phyloP scores from a whole-genome alignment of 805 yeast species.

The Zygoascus flipseniorum region DNA sequence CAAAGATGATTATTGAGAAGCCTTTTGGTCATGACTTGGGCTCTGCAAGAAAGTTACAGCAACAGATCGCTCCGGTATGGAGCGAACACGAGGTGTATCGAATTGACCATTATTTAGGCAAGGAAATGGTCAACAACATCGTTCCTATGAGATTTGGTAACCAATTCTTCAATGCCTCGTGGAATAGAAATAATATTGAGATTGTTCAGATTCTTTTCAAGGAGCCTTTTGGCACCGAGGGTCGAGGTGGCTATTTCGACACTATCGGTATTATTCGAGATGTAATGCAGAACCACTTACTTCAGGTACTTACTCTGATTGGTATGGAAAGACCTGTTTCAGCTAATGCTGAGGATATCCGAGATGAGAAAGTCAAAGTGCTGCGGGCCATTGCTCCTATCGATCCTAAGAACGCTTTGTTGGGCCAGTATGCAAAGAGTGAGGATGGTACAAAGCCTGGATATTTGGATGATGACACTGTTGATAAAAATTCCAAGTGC shows the following conservation, averaged over 20 bases:
- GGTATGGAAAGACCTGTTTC: constrained; percentile 95
- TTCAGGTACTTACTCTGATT: constrained; percentile 83
- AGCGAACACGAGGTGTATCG: constrained; percentile 86
- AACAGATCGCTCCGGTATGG: constrained; percentile 74
- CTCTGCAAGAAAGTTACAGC: constrained; percentile 69
- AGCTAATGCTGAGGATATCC: constrained; percentile 84
- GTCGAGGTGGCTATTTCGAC: constrained; percentile 98
- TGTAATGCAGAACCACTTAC: constrained; percentile 94
- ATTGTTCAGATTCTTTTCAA: constrained; percentile 86
- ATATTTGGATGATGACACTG: constrained; percentile 88
- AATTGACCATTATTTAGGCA: constrained; percentile 96
- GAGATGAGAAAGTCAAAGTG: constrained; percentile 94
- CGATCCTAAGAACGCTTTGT: constrained; percentile 52
- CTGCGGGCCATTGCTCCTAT: constrained; percentile 72
- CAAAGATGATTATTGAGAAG: constrained; percentile 87
- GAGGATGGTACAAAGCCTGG: constrained; percentile 86
- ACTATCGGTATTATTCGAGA: constrained; percentile 92
- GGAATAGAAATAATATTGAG: constrained; percentile 75
- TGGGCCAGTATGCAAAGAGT: constrained; percentile 84
- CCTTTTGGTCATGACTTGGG: constrained; percentile 93
- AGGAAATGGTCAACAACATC: constrained; percentile 95
- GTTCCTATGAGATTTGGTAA: constrained; percentile 86
- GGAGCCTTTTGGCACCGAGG: constrained; percentile 98
- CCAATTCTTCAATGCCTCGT: constrained; percentile 74
- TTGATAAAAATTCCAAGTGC: constrained; percentile 69